Evolutionary conservation across 176 grass and related monocot genomes (phyloP).

Genomic region (Rhynchospora breviuscula): DNA sequence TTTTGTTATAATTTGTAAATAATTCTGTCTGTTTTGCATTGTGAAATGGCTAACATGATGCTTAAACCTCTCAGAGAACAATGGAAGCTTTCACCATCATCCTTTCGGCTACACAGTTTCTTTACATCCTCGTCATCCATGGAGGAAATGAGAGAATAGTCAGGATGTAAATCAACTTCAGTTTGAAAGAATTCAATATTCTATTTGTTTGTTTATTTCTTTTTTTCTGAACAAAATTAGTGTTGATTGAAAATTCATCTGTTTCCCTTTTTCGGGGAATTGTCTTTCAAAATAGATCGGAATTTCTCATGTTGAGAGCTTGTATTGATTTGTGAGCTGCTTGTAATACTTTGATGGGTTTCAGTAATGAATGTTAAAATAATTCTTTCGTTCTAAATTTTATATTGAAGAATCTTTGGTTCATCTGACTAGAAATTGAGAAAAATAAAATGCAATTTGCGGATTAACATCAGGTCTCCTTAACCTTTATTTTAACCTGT

Average conservation of each 20-base stretch:
- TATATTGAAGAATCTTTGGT: background rate
- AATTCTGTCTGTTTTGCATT: background rate
- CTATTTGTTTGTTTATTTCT: background rate
- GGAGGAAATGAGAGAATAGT: constrained; percentile 19
- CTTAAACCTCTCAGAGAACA: constrained; percentile 36
- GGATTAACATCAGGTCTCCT: background rate
- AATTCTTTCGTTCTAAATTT: background rate
- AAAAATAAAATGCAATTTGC: background rate
- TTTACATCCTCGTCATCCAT: constrained; percentile 65
- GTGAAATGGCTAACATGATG: background rate
- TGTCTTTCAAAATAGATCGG: background rate
- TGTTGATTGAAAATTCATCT: background rate
- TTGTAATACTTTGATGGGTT: background rate
- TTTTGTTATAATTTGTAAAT: background rate
- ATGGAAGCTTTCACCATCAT: constrained; percentile 88
- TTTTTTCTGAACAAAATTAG: constrained; percentile 1
- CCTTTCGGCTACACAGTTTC: constrained; percentile 62
- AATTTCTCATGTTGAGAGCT: background rate
- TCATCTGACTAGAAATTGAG: background rate
- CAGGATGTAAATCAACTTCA: constrained; percentile 18
- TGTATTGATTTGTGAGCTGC: background rate
- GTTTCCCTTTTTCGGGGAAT: background rate
- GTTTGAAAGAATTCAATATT: constrained; percentile 3
- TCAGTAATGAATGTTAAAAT: background rate
- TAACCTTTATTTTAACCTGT: background rate